These are phyloP conservation scores for Fraxinus latifolia DNA, from an alignment of 305 asterid species.

Conservation along the genomic window DNA sequence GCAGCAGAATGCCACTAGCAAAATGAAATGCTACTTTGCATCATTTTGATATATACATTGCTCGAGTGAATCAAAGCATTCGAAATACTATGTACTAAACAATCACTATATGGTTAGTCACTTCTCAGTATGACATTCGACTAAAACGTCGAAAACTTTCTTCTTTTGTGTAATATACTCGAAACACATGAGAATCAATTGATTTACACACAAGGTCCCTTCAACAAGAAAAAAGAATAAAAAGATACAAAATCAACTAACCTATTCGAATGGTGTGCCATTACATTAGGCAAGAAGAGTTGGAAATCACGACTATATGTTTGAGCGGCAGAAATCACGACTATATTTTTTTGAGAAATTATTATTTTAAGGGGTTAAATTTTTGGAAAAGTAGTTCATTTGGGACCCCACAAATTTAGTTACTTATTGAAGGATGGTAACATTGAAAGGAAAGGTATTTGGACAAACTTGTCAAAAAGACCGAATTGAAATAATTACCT, in stretches of 20 bases:
- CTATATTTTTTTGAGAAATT: neutral
- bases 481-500: neutral
- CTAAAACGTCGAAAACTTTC: neutral
- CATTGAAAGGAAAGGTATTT: neutral
- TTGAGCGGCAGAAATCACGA: neutral
- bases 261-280: neutral
- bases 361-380: neutral
- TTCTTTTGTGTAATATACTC: neutral
- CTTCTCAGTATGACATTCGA: neutral
- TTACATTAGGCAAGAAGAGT: neutral
- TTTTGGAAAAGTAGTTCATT: neutral
- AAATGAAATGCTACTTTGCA: neutral
- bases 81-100: neutral
- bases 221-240: neutral
- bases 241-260: neutral
- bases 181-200: neutral
- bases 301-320: neutral
- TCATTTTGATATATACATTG: neutral
- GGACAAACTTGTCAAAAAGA: neutral
- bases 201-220: neutral
- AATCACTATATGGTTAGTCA: neutral
- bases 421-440: neutral
- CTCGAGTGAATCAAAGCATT: neutral
- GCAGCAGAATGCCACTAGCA: neutral
- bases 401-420: neutral